Base-by-base conservation (phyloP, 352 stramenopile species). In the Globisporangium okanoganense region DNA sequence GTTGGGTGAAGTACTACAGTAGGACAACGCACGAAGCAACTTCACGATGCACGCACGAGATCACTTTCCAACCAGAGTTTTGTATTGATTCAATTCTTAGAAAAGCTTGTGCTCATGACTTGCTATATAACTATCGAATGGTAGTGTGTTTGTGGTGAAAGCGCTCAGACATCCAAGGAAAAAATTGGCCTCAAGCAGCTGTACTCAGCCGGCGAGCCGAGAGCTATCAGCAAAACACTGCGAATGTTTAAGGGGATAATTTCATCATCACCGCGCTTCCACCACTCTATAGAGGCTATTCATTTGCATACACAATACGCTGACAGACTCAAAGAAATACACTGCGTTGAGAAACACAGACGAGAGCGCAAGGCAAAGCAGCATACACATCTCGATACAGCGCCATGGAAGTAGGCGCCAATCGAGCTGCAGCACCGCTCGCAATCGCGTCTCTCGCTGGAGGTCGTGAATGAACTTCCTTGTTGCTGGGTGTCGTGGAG, bases 171-270 rank as follows among this genome's bases (percentile, higher is more conserved):
- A 79, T 72, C 73, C 71, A 79, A 79, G 71, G 71, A 82, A 79
- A 64, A 52, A 43, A 60, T 55, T 67, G 36, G 78, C 82, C 75
- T 92, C 82, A 84, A 73, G 58, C 62, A 76, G 75, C 79, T 59
- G 50, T 45, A 55, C 72, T 65, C 74, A 56, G 77, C 75, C 82
- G 79, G 82, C 82, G 68, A 83, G 74, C 82, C 72, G 61, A 61
- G 48, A 54, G 56, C 33, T 43, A 51, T 38, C 40, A 60, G 27
- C 43, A 62, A 45, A 45, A 45, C 40, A 45, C 40, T 45, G 40
- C 73, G 80, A 90, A 88, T 89, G 79, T 89, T 89, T 87, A 90
- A 88, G 83, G 77, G 79, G 85, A 79, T 33, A 65, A 68, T 65
- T 70, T 71, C 64, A 86, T 90, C 80, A 89, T 91, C 78, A 90